Evolutionary conservation across 768 basidiomycete genomes (phyloP), one percentile per base, ranked within the genome.

Genomic region (Suillus subaureus): DNA sequence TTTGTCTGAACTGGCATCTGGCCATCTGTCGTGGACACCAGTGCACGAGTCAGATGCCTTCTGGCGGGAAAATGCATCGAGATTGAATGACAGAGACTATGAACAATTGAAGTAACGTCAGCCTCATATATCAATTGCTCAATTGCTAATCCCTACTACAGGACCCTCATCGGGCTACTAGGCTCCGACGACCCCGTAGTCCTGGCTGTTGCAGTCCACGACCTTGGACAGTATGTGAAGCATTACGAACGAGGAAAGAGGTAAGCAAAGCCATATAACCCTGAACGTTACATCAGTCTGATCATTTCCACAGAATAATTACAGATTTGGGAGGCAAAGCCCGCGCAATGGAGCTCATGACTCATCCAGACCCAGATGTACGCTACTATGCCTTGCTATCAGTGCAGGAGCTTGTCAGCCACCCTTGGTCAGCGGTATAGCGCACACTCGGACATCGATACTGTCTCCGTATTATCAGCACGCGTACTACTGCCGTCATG

Each of bases 41-140:
- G 92, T 94, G 12, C 97, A 99, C 73, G 93, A 96, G 73, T 96
- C 93, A 2, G 97, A 98, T 66, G 89, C 94, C 42, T 99, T 99
- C 80, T 99, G 97, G 97, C 93, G 92, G 73, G 95, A 96, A 80
- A 98, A 99, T 73, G 96, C 92, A 6, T 79, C 82, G 8, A 94
- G 88, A 73, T 79, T 99, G 51, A 93, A 95, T 69, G 96, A 98
- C 67, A 87, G 86, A 62, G 91, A 94, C 72, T 84, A 89, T 69
- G 87, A 90, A 71, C 91, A 93, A 66, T 83, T 99, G 65, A 96
- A 91, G 97, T 96, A 66, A 57, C 80, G 69, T 62, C 67, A 37
- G 18, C 23, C 4, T 12, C 33, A 54, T 31, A 55, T 37, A 35
- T 40, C 28, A 23, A 18, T 49, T 61, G 49, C 26, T 21, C 4